Base-by-base conservation (phyloP, 345 rosid species). In the Barbarea vulgaris region DNA sequence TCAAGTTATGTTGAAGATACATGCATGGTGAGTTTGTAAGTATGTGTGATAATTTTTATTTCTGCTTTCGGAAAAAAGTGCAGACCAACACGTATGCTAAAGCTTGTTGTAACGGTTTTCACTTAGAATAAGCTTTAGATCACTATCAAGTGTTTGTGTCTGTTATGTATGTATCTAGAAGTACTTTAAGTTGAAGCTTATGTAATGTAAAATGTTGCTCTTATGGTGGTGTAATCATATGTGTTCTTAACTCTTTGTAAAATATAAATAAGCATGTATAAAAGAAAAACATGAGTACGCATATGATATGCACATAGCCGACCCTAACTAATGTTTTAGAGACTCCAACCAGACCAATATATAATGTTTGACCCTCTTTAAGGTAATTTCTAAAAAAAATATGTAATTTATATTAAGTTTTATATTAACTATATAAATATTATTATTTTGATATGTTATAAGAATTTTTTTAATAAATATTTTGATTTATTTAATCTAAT, bases 51-150 rank as follows among this genome's bases (percentile, higher is more conserved):
- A 22, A 21, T 7, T 71, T 64, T 47, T 54, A 9, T 31, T 18
- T 61, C 37, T 52, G 44, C 22, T 46, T 77, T n/a, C 9, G 4
- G 14, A 12, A 70, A 70, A 64, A 64, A 6, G 55, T 48, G 61
- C 77, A 58, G 73, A 66, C 64, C 73, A 51, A 72, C 73, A 72
- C 73, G 73, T n/a, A 18, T 70, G 53, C 54, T 54, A 42, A 70
- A 70, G 81, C 67, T 77, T 64, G 48, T 61, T 69, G 59, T 54
- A 48, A 47, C 0, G 41, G 33, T 7, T 76, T 61, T 76, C 65
- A 51, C 55, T 59, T 59, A 28, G 21, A 68, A 68, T 67, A 53
- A 69, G 79, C 75, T 69, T 62, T 76, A 62, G 64, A 42, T 69
- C 41, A 44, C 64, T 69, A 33, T 14, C 50, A 77, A 77, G 72